Conservation (phyloP, 495 filamentous ascomycete genomes). For the Penicillium malachiteum region DNA sequence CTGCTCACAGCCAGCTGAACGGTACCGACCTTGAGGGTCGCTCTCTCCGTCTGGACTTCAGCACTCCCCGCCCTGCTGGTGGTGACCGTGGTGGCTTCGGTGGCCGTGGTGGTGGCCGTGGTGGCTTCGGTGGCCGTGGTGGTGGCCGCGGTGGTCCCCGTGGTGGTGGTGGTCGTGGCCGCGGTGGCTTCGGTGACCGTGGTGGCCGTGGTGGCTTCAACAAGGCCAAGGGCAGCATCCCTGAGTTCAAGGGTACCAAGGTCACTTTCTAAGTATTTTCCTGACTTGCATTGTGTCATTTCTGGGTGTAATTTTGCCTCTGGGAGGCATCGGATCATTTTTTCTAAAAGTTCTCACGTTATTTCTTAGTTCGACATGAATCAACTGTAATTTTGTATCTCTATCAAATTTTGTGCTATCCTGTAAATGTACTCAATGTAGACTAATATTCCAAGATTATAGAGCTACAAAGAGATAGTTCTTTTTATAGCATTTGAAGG, state of each 20-base stretch:
- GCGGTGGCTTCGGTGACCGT: conserved; percentile 54
- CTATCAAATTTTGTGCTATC: not conserved
- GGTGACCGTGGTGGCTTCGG: conserved; percentile 45
- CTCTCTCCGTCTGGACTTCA: conserved; percentile 84
- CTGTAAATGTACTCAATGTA: not conserved
- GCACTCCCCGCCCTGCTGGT: conserved; percentile 65
- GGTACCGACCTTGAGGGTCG: conserved; percentile 78
- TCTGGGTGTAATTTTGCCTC: conserved; percentile 20
- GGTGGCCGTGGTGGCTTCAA: conserved; percentile 50
- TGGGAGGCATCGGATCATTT: conserved; percentile 8
- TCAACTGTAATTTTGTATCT: conserved; percentile 16
- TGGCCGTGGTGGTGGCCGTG: conserved; percentile 49
- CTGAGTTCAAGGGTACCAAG: conserved; percentile 90
- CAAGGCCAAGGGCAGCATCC: conserved; percentile 71
- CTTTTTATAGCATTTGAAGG: too few species aligned
- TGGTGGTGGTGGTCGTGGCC: conserved; percentile 53
- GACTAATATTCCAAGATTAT: too few species aligned
- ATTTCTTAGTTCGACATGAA: conserved; percentile 9
- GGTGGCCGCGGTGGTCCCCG: conserved; percentile 54
- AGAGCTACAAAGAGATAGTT: too few species aligned
- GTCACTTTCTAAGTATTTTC: conserved; percentile 69
- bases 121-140: conserved; percentile 53
- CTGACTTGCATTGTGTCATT: conserved; percentile 16
- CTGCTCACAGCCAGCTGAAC: conserved; percentile 69
- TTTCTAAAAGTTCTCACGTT: conserved; percentile 23